Conservation (phyloP, 1,284 basidiomycete genomes). For the Stereum hirsutum region DNA sequence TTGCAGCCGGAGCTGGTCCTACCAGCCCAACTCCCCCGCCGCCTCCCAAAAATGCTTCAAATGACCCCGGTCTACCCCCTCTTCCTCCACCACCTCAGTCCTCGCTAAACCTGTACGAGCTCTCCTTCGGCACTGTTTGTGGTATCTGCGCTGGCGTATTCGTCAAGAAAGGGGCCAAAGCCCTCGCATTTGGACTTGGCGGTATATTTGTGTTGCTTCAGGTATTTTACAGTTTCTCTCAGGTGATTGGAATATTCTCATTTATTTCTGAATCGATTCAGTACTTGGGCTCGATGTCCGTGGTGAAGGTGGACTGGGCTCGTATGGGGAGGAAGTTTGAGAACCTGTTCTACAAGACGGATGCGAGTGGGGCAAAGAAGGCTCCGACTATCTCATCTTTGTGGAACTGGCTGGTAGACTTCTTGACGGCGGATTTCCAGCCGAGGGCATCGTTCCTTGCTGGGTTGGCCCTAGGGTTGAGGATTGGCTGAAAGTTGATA, state of each 20-base stretch:
- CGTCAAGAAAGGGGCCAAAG: conserved; percentile 86
- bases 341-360: conserved; percentile 57
- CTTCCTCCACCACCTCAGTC: conserved; percentile 54
- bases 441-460: conserved; percentile 70
- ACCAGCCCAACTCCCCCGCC: conserved; percentile 3
- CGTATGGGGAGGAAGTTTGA: conserved; percentile 58
- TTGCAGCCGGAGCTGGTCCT: neutral
- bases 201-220: conserved; percentile 83
- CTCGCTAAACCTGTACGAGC: conserved; percentile 70
- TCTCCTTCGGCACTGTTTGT: conserved; percentile 81
- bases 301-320: conserved; percentile 79
- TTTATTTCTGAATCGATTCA: conserved; percentile 20
- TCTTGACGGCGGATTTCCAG: conserved; percentile 91
- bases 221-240: conserved; percentile 33
- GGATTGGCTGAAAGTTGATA: conserved; percentile 33
- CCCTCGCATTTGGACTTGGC: conserved; percentile 77
- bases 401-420: conserved; percentile 72
- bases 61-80: neutral
- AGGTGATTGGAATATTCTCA: neutral
- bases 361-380: conserved; percentile 37
- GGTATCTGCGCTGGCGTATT: conserved; percentile 91
- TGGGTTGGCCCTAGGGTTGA: conserved; percentile 60
- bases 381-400: conserved; percentile 58
- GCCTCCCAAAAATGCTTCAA: conserved; percentile 4
- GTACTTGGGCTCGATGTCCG: conserved; percentile 67